phyloP scores from a whole-genome alignment of 257 asterid genomes.

The Capsicum chinense region DNA sequence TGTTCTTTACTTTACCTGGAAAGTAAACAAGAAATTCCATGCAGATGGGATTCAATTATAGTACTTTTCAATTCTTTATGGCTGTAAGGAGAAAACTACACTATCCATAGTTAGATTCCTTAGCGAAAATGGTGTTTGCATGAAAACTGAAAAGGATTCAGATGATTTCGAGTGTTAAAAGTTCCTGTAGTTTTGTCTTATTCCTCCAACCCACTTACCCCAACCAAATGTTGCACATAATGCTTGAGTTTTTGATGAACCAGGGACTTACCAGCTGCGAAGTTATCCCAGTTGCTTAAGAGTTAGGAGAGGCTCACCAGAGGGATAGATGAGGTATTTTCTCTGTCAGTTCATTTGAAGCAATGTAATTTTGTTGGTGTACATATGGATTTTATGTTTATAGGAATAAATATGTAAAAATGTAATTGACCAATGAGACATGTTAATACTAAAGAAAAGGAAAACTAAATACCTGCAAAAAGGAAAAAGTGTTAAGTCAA shows the following conservation, averaged over 20 bases:
- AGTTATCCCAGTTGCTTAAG: slow-evolving; percentile 61
- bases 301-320: slow-evolving; percentile 70
- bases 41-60: neutral
- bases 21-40: slow-evolving; percentile 10
- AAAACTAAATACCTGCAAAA: neutral
- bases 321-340: slow-evolving; percentile 62
- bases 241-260: slow-evolving; percentile 25
- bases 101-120: slow-evolving; percentile 12
- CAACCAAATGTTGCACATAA: slow-evolving; percentile 3
- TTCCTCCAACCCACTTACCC: neutral
- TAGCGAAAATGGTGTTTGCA: slow-evolving; percentile 9
- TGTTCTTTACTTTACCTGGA: slow-evolving; percentile 13
- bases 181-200: slow-evolving; percentile 23
- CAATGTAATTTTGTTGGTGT: neutral
- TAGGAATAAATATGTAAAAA: neutral
- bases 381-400: neutral
- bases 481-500: neutral
- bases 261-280: slow-evolving; percentile 71
- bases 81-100: slow-evolving; percentile 12
- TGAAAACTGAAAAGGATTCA: slow-evolving; percentile 13
- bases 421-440: neutral
- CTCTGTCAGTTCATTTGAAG: slow-evolving; percentile 29
- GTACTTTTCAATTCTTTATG: neutral
- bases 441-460: neutral
- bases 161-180: slow-evolving; percentile 17